phyloP scores from a whole-genome alignment of 1,139 yeast species.

The Kodamaea plutei region DNA sequence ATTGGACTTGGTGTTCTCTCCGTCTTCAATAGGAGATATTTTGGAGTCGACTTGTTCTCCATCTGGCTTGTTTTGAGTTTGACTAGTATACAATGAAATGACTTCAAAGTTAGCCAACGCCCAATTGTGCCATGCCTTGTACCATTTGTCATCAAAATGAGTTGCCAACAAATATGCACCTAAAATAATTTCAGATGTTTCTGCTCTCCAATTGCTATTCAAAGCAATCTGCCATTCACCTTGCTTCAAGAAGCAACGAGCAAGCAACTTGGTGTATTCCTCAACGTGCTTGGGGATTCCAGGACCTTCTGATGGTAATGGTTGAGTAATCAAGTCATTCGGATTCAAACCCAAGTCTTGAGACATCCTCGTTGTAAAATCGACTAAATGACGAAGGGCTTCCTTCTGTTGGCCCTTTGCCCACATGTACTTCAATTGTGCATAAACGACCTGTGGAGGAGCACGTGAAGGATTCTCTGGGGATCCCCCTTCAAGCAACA shows the following conservation, averaged over 20 bases:
- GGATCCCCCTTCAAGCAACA: conserved; percentile 61
- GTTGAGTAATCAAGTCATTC: conserved; percentile 81
- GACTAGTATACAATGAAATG: conserved; percentile 60
- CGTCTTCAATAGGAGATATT: conserved; percentile 14
- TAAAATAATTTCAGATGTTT: conserved; percentile 71
- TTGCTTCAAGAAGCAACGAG: conserved; percentile 93
- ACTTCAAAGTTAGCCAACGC: conserved; percentile 97
- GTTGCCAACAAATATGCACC: conserved; percentile 94
- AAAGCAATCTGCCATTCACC: conserved; percentile 97
- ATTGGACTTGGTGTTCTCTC: conserved; percentile 2
- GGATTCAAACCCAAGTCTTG: conserved; percentile 77
- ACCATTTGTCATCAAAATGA: conserved; percentile 90
- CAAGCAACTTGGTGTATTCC: conserved; percentile 81
- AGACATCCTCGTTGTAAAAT: conserved; percentile 88
- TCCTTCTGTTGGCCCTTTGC: conserved; percentile 86
- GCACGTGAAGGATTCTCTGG: conserved; percentile 69
- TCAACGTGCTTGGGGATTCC: conserved; percentile 74
- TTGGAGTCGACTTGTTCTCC: conserved; percentile 7
- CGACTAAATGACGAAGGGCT: conserved; percentile 80
- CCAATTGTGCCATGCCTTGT: conserved; percentile 99
- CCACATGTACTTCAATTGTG: conserved; percentile 96
- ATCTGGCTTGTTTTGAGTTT: conserved; percentile 27
- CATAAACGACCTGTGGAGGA: conserved; percentile 95
- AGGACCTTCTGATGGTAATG: conserved; percentile 73
- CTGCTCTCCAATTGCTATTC: conserved; percentile 75